phyloP scores from a whole-genome alignment of 768 basidiomycete genomes.

The Gloeostereum incarnatum region DNA sequence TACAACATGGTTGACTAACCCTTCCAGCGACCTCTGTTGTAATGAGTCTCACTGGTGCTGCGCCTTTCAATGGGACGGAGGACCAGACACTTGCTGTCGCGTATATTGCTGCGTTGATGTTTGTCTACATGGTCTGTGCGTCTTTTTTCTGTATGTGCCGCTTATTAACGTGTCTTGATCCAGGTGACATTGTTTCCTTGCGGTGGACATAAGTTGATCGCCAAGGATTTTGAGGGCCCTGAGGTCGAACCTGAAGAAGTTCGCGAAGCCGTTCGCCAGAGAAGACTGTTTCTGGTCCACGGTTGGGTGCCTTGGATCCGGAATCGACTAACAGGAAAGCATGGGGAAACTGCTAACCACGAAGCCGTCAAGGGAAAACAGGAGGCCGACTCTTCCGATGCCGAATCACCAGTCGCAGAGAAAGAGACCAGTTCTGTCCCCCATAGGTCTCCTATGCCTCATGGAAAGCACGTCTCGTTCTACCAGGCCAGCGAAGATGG shows the following conservation, averaged over 20 bases:
- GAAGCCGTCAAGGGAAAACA: too few species aligned
- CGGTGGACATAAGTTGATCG: conserved; percentile 44
- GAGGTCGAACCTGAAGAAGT: conserved; percentile 53
- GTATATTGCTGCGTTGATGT: conserved; percentile 52
- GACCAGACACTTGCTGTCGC: conserved; percentile 59
- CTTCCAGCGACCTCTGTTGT: conserved; percentile 55
- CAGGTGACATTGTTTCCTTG: conserved; percentile 60
- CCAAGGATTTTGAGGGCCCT: conserved; percentile 56
- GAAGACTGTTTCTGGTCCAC: conserved; percentile 18
- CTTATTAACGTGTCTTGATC: neutral
- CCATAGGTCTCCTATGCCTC: neutral
- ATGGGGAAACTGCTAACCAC: neutral
- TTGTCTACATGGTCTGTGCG: conserved; percentile 45
- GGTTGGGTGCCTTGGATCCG: conserved; percentile 10
- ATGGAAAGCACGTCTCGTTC: conserved; percentile 14
- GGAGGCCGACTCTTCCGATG: neutral
- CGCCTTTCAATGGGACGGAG: conserved; percentile 46
- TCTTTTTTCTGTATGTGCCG: neutral
- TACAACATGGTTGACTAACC: neutral
- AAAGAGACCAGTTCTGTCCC: neutral
- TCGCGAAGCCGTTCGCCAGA: conserved; percentile 28
- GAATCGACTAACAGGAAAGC: neutral
- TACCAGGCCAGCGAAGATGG: conserved; percentile 10
- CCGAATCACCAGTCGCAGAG: neutral
- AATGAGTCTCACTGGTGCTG: conserved; percentile 47